These are phyloP conservation scores for Euphrasia confusa DNA, from an alignment of 257 asterid genomes.

Conservation along the genomic window DNA sequence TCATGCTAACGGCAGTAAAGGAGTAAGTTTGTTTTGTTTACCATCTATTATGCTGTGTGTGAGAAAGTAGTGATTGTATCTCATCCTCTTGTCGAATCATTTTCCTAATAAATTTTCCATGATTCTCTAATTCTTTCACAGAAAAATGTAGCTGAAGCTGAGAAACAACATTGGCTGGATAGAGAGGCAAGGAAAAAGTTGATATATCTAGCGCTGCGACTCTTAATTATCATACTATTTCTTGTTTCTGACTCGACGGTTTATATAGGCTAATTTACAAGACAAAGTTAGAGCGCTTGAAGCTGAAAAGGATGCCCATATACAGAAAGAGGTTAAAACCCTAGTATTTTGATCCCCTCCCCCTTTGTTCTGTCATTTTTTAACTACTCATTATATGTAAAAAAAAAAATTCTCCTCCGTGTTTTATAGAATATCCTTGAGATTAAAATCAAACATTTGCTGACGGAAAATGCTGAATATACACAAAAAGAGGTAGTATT, in stretches of 20 bases:
- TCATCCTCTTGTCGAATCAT: background rate
- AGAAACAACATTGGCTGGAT: constrained; percentile 35
- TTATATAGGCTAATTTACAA: constrained; percentile 39
- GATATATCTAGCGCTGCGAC: constrained; percentile 9
- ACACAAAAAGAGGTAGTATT: constrained; percentile 50
- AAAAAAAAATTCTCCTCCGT: too few species aligned
- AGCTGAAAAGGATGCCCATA: constrained; percentile 39
- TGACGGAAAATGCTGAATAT: constrained; percentile 40
- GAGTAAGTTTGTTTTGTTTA: constrained; percentile 30
- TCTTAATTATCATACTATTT: constrained; percentile 6
- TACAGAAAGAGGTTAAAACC: constrained; percentile 41
- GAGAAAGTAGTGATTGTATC: constrained; percentile 10
- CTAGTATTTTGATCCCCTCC: constrained; percentile 9
- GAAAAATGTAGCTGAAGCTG: constrained; percentile 33
- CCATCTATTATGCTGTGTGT: constrained; percentile 12
- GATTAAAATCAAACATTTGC: constrained; percentile 43
- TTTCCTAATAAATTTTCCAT: background rate
- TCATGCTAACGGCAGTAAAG: constrained; percentile 34
- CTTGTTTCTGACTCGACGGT: constrained; percentile 22
- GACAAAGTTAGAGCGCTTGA: constrained; percentile 40
- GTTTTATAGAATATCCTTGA: constrained; percentile 41
- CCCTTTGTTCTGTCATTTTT: background rate
- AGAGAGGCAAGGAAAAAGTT: constrained; percentile 39
- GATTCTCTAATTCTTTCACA: constrained; percentile 23
- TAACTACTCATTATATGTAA: background rate